Conservation (phyloP, 1,284 basidiomycete species). For the Cryptococcus neoformans region DNA sequence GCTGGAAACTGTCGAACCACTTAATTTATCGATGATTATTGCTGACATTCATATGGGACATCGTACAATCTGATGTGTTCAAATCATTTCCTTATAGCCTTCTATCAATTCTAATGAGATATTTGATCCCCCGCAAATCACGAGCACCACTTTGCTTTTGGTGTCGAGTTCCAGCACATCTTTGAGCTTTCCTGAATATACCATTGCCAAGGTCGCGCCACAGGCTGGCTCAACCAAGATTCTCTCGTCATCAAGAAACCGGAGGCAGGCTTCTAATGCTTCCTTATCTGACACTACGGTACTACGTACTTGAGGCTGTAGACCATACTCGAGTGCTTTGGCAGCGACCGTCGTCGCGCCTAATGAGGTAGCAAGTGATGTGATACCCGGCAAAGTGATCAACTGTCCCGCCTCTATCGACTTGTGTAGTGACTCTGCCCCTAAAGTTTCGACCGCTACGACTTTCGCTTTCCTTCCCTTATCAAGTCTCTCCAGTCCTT, state of each 20-base stretch:
- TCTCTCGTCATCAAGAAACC: slow-evolving; percentile 31
- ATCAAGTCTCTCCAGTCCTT: slow-evolving; percentile 5
- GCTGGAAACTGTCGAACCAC: no score
- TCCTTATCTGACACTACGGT: slow-evolving; percentile 24
- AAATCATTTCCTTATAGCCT: slow-evolving; percentile 15
- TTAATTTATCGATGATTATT: no score
- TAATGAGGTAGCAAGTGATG: slow-evolving; percentile 26
- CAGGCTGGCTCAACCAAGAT: slow-evolving; percentile 33
- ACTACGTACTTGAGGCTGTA: slow-evolving; percentile 14
- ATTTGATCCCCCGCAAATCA: slow-evolving; percentile 21
- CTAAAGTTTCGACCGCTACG: slow-evolving; percentile 26
- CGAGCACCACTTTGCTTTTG: slow-evolving; percentile 13
- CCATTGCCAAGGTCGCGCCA: slow-evolving; percentile 28
- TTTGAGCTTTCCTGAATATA: slow-evolving; percentile 16
- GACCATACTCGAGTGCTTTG: slow-evolving; percentile 18
- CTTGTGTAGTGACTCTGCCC: slow-evolving; percentile 24
- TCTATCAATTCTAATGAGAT: slow-evolving; percentile 19
- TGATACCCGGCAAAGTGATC: slow-evolving; percentile 29
- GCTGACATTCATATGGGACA: no score
- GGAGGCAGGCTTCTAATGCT: slow-evolving; percentile 24
- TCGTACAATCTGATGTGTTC: no score
- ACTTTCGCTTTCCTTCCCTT: slow-evolving; percentile 5
- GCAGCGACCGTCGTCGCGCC: slow-evolving; percentile 19
- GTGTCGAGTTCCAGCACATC: slow-evolving; percentile 5
- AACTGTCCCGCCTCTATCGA: slow-evolving; percentile 17